Evolutionary conservation across 495 filamentous ascomycete species (phyloP).

Genomic region (Cryomyces minteri): DNA sequence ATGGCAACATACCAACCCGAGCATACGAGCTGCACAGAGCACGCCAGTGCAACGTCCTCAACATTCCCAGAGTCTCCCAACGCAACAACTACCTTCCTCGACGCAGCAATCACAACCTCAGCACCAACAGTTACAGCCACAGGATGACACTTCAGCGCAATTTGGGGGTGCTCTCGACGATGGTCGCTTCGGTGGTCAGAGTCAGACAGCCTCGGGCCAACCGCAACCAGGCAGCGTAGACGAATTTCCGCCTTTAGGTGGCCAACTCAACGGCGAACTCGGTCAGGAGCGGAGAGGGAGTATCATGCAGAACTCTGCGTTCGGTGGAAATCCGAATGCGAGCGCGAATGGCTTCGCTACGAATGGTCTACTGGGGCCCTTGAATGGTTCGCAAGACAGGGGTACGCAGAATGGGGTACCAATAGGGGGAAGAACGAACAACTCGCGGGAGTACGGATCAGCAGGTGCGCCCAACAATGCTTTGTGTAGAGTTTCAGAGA

Average conservation of each 20-base stretch:
- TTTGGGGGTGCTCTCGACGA: not conserved
- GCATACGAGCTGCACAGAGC: not conserved
- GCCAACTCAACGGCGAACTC: not conserved
- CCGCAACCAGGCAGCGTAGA: not conserved
- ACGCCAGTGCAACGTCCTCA: not conserved
- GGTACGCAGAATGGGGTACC: not conserved
- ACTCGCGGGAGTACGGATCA: not conserved
- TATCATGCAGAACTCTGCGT: not conserved
- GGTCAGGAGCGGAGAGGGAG: not conserved
- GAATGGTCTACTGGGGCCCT: not conserved
- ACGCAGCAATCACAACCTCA: not conserved
- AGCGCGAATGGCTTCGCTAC: not conserved
- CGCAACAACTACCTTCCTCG: not conserved
- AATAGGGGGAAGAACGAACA: not conserved
- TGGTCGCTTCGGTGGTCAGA: not conserved
- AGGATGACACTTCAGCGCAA: not conserved
- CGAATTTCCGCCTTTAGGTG: not conserved
- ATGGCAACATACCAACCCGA: not conserved
- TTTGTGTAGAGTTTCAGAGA: not conserved
- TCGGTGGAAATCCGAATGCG: not conserved
- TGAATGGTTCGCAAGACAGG: not conserved
- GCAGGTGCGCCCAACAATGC: not conserved
- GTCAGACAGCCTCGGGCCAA: not conserved
- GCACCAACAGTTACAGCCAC: not conserved
- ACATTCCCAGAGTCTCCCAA: not conserved